A percentile compares a stretch with the other conserved stretches of the same genome.
These are phyloP conservation scores for Candida methanosorbosa DNA, from an alignment of 805 yeast genomes.

Conservation along the genomic window DNA sequence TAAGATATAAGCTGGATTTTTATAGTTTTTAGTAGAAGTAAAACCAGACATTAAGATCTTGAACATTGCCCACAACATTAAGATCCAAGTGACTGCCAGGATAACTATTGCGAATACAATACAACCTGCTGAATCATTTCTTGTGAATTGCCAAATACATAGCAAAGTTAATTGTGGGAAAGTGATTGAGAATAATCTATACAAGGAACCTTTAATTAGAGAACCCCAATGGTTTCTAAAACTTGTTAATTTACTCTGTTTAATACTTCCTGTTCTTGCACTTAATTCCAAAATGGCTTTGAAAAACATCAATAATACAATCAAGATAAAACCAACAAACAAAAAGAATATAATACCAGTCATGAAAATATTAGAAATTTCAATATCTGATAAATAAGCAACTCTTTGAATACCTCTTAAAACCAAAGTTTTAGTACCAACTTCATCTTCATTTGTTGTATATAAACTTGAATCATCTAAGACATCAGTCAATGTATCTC, in stretches of 20 bases:
- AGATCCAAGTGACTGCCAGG: slow-evolving; percentile 44
- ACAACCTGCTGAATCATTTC: slow-evolving; percentile 75
- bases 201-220: slow-evolving; percentile 83
- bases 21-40: slow-evolving; percentile 60
- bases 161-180: slow-evolving; percentile 80
- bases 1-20: slow-evolving; percentile 86
- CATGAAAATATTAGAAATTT: slow-evolving; percentile 75
- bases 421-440: slow-evolving; percentile 64
- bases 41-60: slow-evolving; percentile 72
- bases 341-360: slow-evolving; percentile 82
- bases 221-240: slow-evolving; percentile 77
- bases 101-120: slow-evolving; percentile 72
- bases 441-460: slow-evolving; percentile 61
- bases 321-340: slow-evolving; percentile 59
- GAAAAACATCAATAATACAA: slow-evolving; percentile 48
- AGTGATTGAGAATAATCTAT: slow-evolving; percentile 73
- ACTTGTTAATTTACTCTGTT: slow-evolving; percentile 58
- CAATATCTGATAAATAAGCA: slow-evolving; percentile 75
- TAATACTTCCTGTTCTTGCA: slow-evolving; percentile 49
- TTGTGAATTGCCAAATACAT: slow-evolving; percentile 85
- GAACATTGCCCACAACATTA: slow-evolving; percentile 64
- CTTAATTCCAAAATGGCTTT: slow-evolving; percentile 62
- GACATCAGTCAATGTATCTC: slow-evolving; percentile 33
- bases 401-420: slow-evolving; percentile 91
- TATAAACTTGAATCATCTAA: slow-evolving; percentile 45